A percentile compares a stretch with the other conserved stretches of the same genome.
phyloP scores from a whole-genome alignment of 495 filamentous ascomycete genomes.

The Sabuloglossum arenarium region DNA sequence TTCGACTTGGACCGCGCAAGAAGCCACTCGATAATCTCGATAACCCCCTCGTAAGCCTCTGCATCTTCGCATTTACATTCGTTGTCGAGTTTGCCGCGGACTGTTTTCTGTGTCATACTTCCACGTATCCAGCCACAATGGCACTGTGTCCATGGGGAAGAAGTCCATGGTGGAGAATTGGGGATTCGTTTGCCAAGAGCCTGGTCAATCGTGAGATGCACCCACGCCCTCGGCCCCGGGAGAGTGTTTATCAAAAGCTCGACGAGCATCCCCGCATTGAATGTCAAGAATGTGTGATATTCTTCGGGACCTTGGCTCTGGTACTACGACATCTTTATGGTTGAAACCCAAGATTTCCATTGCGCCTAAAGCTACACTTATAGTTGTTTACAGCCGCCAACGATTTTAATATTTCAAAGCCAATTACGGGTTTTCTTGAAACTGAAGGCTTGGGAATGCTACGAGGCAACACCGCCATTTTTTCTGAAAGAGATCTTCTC shows the following conservation, averaged over 20 bases:
- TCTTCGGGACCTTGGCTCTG: not conserved
- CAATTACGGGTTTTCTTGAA: not conserved
- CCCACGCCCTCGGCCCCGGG: not conserved
- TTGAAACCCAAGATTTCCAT: not conserved
- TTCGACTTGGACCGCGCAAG: not conserved
- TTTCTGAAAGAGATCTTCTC: conserved; percentile 98
- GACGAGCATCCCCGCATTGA: not conserved
- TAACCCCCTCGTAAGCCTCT: not conserved
- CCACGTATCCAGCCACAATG: not conserved
- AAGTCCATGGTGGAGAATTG: not conserved
- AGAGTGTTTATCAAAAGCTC: not conserved
- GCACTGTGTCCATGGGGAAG: not conserved
- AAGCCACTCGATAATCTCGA: not conserved
- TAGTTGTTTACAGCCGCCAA: not conserved
- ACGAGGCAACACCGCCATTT: conserved; percentile 6
- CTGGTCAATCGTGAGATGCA: not conserved
- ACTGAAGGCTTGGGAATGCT: not conserved
- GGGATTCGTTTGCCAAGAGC: not conserved
- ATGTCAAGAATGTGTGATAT: not conserved
- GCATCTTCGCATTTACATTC: not conserved
- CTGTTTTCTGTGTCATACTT: not conserved
- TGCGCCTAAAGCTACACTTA: not conserved
- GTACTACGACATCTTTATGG: not conserved
- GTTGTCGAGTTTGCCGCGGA: not conserved
- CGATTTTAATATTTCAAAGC: not conserved